Evolutionary conservation across 768 basidiomycete genomes (phyloP).

Genomic region (Boletus subparvulus): DNA sequence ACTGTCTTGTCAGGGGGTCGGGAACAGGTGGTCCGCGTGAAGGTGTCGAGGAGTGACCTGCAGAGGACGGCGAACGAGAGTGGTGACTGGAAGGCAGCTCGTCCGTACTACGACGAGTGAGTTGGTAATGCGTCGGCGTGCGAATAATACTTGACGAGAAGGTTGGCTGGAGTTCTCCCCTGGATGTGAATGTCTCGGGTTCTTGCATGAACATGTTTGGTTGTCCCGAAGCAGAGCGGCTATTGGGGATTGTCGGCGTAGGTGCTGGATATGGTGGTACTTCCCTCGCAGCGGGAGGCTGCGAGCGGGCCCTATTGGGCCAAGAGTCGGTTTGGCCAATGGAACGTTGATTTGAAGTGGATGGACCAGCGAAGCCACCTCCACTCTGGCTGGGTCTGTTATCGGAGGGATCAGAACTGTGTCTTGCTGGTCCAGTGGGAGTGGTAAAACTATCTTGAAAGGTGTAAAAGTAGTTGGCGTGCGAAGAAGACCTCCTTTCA

Average conservation of each 20-base stretch:
- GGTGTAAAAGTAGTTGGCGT: conserved; percentile 19
- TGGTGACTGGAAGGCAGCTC: conserved; percentile 17
- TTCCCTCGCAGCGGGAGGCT: conserved; percentile 16
- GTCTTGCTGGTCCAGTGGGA: conserved; percentile 20
- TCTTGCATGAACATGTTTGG: conserved; percentile 22
- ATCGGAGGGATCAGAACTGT: conserved; percentile 26
- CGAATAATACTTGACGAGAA: conserved; percentile 70
- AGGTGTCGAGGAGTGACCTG: conserved; percentile 13
- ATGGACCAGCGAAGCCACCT: conserved; percentile 13
- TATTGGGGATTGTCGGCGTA: conserved; percentile 17
- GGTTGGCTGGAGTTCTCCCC: conserved; percentile 57
- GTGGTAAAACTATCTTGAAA: conserved; percentile 15
- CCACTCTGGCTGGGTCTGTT: conserved; percentile 7
- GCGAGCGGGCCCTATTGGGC: conserved; percentile 23
- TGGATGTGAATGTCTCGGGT: conserved; percentile 50
- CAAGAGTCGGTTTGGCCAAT: conserved; percentile 13
- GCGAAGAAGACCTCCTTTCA: conserved; percentile 17
- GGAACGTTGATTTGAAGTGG: conserved; percentile 18
- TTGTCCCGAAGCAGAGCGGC: conserved; percentile 13
- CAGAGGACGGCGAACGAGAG: conserved; percentile 27
- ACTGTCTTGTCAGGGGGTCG: conserved; percentile 24
- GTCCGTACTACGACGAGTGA: conserved; percentile 26
- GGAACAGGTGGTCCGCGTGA: conserved; percentile 19
- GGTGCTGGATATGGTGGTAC: conserved; percentile 32
- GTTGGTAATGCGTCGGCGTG: conserved; percentile 60